Base-by-base conservation (phyloP, 148 eudicot species). In the Amaranthus cruentus region DNA sequence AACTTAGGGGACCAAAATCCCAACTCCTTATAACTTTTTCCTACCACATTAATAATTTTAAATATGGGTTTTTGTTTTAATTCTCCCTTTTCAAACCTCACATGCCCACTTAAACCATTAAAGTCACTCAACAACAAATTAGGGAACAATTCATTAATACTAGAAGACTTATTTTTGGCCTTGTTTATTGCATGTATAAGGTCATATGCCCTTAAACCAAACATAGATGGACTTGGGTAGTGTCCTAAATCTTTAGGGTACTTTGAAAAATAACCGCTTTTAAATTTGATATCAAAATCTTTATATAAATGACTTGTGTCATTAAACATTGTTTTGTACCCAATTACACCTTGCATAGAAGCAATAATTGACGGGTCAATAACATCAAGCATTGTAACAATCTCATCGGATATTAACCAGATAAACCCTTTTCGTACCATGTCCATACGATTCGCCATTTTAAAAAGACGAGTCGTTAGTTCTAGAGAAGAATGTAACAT, bases 11-110 rank as follows among this genome's bases (percentile, higher is more conserved):
- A 83, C 88, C 88, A 85, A 28, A 67, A 53, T 15, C 75, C 79
- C 14, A 85, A 54, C n/a, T 76, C 81, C 62, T 66, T 74, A n/a
- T 85, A 85, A 74, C 88, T 83, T 72, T 72, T 81, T 64, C 88
- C 83, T 13, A 81, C 80, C 50, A 85, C 84, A 77, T 83, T 83
- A 43, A 85, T 72, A 47, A 85, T 79, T 70, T 66, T 69, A 70
- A 83, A 85, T 9, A 56, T 46, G 8, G 84, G 77, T n/a, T 62
- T 51, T 14, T 70, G 47, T 43, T 55, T 52, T 65, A 84, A 46
- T 9, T 73, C 21, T 4, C 81, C 75, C 49, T 71, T 57, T 67
- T 43, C 73, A 77, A 78, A 84, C 76, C 81, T 81, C 38, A 84
- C 69, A 58, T 76, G 59, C 18, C 84, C 87, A 76, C 82, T 81